Percentiles rank a stretch among this genome's conserved stretches.
These are phyloP conservation scores for Penicillium cataractarum DNA, from an alignment of 495 filamentous ascomycete genomes.

Conservation along the genomic window DNA sequence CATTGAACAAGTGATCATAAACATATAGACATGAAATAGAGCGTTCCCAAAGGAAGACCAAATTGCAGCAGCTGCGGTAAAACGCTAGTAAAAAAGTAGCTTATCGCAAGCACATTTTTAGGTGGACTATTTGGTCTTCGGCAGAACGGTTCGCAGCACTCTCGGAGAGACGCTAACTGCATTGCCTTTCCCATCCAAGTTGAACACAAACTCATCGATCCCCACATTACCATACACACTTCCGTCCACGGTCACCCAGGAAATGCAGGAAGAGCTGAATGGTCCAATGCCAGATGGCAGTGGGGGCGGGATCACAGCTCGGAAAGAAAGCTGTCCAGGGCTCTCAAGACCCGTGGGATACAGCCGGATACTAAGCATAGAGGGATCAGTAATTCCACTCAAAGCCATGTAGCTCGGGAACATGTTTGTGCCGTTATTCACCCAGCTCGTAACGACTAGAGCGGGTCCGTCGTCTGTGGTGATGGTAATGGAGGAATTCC, in stretches of 20 bases:
- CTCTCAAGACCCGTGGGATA: constrained; percentile 48
- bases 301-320: constrained; percentile 44
- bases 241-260: constrained; percentile 34
- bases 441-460: constrained; percentile 42
- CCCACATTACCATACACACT: constrained; percentile 37
- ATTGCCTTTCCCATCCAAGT: constrained; percentile 32
- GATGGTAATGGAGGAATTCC: constrained; percentile 49
- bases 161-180: constrained; percentile 34
- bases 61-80: background rate
- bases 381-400: constrained; percentile 5
- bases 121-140: constrained; percentile 6
- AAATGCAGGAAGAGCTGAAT: constrained; percentile 23
- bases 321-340: constrained; percentile 42
- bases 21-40: background rate
- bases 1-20: background rate
- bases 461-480: constrained; percentile 47
- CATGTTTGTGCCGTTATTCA: constrained; percentile 45
- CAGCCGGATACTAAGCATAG: constrained; percentile 40
- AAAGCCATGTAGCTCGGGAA: constrained; percentile 29
- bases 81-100: background rate
- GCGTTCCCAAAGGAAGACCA: background rate
- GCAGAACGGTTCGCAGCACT: constrained; percentile 27
- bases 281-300: constrained; percentile 24
- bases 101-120: background rate
- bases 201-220: constrained; percentile 46